Evolutionary conservation across 106 monocot species (phyloP), one percentile per base, ranked within the genome.

Genomic region (Apostasia ramifera): DNA sequence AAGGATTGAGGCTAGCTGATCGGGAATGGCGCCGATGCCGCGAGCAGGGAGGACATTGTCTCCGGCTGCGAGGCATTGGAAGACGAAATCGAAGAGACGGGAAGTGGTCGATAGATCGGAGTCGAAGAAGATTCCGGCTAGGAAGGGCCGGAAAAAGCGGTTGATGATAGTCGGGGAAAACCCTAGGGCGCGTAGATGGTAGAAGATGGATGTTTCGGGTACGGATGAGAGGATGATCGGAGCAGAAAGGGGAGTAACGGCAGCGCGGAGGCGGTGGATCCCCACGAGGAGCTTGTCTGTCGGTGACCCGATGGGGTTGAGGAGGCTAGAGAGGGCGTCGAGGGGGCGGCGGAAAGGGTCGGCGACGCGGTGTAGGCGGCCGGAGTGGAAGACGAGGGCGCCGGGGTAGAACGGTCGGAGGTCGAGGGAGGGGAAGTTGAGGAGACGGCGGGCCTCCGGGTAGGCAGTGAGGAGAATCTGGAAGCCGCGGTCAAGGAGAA

Each of bases 401-500:
- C 92, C 95, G 44, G 95, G 81, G 79, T 92, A 89, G 81, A 92
- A 97, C 42, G 69, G 70, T 1, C 51, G 82, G 69, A 89, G 92
- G 48, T 64, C 39, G 13, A 97, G 84, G 53, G 86, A 65, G n/a
- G 77, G 66, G 74, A 81, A 86, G 72, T 97, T 72, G 50, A 97
- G 86, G 70, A 87, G 66, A 40, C 76, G 76, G 53, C 61, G 80
- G 53, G 84, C 78, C 47, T 89, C 89, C 0, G 92, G 95, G 62
- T 86, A 87, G 71, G 92, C 88, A 68, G 95, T 89, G 79, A 95
- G 88, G 84, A 95, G 76, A 67, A 95, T 95, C 66, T 95, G 95
- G 86, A 95, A 95, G 71, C 95, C 95, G 51, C 89, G 86, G 81
- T 95, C 95, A 56, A 95, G 89, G 59, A 91, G 86, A 89, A 88